Conservation (phyloP, 371 early-diverging fungal genomes). For the Syncephalastrum monosporum region DNA sequence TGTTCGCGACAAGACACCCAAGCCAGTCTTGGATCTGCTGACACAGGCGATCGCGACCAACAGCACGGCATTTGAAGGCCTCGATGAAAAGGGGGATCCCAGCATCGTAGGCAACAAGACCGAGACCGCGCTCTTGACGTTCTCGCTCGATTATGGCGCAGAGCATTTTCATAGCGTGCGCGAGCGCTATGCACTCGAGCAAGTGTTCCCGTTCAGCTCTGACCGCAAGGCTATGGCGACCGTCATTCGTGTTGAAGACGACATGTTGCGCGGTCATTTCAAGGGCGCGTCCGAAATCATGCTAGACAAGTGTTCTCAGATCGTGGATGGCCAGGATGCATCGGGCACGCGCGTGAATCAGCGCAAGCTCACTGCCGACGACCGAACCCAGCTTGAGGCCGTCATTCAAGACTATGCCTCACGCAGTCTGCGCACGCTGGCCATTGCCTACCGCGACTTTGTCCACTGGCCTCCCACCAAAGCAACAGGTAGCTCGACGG, state of each 20-base stretch:
- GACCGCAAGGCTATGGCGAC: constrained; percentile 90
- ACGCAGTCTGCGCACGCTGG: constrained; percentile 67
- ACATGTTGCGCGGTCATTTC: constrained; percentile 62
- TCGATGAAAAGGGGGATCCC: constrained; percentile 53
- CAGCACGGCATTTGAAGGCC: constrained; percentile 76
- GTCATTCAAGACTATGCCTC: constrained; percentile 61
- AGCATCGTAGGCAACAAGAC: constrained; percentile 77
- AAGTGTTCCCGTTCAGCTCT: constrained; percentile 79
- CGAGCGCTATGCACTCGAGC: constrained; percentile 45
- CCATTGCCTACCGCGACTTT: constrained; percentile 71
- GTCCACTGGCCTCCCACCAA: constrained; percentile 69
- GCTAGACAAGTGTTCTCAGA: constrained; percentile 38
- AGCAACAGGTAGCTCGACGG: constrained; percentile 45
- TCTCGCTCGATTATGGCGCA: constrained; percentile 51
- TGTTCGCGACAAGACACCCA: constrained; percentile 31
- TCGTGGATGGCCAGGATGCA: constrained; percentile 44
- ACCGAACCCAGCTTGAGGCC: constrained; percentile 42
- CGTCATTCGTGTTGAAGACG: constrained; percentile 52
- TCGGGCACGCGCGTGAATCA: constrained; percentile 53
- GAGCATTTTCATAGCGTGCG: constrained; percentile 51
- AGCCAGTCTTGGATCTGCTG: constrained; percentile 34
- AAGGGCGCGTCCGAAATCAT: constrained; percentile 93
- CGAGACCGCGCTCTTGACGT: constrained; percentile 81
- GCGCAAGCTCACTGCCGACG: constrained; percentile 43
- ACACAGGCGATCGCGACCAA: constrained; percentile 62